phyloP scores from a whole-genome alignment of 345 rosid genomes.

The Salix koriyanagi region DNA sequence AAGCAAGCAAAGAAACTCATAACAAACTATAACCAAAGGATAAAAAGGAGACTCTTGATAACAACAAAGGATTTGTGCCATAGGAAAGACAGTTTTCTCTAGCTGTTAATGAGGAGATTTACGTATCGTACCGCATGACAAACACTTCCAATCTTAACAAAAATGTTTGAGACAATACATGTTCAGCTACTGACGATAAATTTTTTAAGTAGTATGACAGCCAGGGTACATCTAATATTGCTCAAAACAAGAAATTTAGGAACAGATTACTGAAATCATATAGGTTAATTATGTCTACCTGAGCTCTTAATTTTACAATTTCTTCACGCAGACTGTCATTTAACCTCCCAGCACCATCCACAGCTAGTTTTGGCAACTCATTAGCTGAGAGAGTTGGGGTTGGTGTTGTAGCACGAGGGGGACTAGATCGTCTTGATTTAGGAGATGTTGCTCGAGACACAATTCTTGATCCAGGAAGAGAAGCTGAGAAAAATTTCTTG shows the following conservation, averaged over 20 bases:
- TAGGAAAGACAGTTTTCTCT: not conserved
- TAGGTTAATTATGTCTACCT: slow-evolving; percentile 29
- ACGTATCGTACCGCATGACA: not conserved
- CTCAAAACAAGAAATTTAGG: not conserved
- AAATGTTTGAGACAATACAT: not conserved
- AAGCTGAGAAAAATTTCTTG: slow-evolving; percentile 26
- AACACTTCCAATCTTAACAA: not conserved
- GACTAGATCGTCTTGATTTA: slow-evolving; percentile 42
- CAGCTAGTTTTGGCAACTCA: slow-evolving; percentile 38
- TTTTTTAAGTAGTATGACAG: not conserved
- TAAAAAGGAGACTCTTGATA: not conserved
- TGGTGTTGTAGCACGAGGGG: slow-evolving; percentile 41
- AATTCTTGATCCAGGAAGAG: slow-evolving; percentile 36
- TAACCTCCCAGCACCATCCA: slow-evolving; percentile 42
- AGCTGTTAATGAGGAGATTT: not conserved
- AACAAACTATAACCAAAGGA: not conserved
- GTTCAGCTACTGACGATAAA: not conserved
- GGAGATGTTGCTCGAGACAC: slow-evolving; percentile 50
- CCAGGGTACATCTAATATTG: not conserved
- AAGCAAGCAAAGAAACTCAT: not conserved
- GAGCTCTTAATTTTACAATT: slow-evolving; percentile 52
- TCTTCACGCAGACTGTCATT: slow-evolving; percentile 41
- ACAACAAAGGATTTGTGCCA: not conserved
- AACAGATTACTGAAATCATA: not conserved
- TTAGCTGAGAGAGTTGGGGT: slow-evolving; percentile 26